Percentiles rank a stretch among this genome's conserved stretches.
phyloP scores from a whole-genome alignment of 2,329 filamentous ascomycete genomes.

The Atkinsonella texensis region DNA sequence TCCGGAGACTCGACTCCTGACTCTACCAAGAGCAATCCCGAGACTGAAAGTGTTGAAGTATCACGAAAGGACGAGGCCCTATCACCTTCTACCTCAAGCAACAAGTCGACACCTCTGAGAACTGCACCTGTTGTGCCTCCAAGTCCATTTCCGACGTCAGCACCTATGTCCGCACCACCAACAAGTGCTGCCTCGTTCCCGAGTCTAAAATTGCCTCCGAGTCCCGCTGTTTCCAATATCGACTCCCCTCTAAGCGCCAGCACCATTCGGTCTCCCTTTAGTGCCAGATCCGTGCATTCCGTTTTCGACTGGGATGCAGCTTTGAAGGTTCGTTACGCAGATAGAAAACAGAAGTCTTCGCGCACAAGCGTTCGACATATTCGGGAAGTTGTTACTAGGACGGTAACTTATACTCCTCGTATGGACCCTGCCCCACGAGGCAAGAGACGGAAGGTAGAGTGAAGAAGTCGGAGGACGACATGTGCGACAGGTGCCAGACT shows the following conservation, averaged over 20 bases:
- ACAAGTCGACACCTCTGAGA: constrained; percentile 21
- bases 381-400: constrained; percentile 84
- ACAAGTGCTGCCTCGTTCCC: constrained; percentile 49
- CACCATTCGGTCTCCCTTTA: constrained; percentile 59
- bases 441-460: constrained; percentile 68
- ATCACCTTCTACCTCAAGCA: constrained; percentile 25
- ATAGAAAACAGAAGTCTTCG: constrained; percentile 44
- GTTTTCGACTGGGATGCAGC: constrained; percentile 71
- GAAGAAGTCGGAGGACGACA: constrained; percentile 7
- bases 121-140: constrained; percentile 29
- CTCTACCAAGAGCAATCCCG: constrained; percentile 42
- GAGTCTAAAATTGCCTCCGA: constrained; percentile 66
- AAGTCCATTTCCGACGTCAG: constrained; percentile 39
- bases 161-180: constrained; percentile 47
- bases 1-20: constrained; percentile 37
- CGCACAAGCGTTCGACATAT: constrained; percentile 59
- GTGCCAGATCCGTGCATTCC: constrained; percentile 50
- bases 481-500: neutral
- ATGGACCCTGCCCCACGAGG: constrained; percentile 86
- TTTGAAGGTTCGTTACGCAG: constrained; percentile 53
- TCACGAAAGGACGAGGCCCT: constrained; percentile 43
- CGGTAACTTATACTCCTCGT: constrained; percentile 77
- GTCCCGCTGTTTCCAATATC: constrained; percentile 53
- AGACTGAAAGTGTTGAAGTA: constrained; percentile 41
- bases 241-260: constrained; percentile 58